Evolutionary conservation across 2,329 filamentous ascomycete genomes (phyloP).

Genomic region (Cladophialophora exuberans): DNA sequence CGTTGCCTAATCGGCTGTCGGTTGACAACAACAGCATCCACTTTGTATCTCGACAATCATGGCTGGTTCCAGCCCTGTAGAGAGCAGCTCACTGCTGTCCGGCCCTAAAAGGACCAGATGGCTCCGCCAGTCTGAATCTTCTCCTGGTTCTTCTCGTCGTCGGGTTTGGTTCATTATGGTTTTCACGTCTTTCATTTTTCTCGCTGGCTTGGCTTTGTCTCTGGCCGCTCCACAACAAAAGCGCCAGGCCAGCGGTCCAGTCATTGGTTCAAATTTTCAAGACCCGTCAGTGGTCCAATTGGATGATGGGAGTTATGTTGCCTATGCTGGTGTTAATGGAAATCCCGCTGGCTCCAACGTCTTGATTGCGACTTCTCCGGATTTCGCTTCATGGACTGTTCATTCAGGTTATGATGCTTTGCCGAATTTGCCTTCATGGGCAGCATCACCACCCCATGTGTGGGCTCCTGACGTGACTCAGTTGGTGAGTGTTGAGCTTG

Average conservation of each 20-base stretch:
- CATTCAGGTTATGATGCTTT: conserved; percentile 56
- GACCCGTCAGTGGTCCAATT: conserved; percentile 57
- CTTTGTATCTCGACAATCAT: conserved; percentile 5
- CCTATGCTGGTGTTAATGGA: conserved; percentile 50
- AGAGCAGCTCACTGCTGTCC: conserved; percentile 12
- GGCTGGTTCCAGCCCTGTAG: background rate
- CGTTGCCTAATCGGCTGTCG: background rate
- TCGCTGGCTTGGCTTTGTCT: conserved; percentile 15
- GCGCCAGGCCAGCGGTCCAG: conserved; percentile 26
- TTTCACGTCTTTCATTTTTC: conserved; percentile 17
- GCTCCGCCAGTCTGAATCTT: conserved; percentile 6
- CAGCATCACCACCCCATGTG: conserved; percentile 44
- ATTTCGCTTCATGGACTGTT: conserved; percentile 53
- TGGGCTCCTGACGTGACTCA: conserved; percentile 65
- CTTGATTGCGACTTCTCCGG: conserved; percentile 56
- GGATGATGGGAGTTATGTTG: conserved; percentile 54
- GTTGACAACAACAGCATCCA: background rate
- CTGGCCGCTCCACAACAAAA: conserved; percentile 20
- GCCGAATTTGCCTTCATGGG: conserved; percentile 56
- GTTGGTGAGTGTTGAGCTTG: conserved; percentile 39
- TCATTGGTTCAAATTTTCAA: conserved; percentile 52
- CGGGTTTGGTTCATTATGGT: conserved; percentile 16
- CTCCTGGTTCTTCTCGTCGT: conserved; percentile 11
- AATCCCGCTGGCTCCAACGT: conserved; percentile 49
- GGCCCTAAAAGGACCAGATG: conserved; percentile 20